These are phyloP conservation scores for Tetradesmus obliquus DNA, from an alignment of 139 green algal genomes.

Conservation along the genomic window DNA sequence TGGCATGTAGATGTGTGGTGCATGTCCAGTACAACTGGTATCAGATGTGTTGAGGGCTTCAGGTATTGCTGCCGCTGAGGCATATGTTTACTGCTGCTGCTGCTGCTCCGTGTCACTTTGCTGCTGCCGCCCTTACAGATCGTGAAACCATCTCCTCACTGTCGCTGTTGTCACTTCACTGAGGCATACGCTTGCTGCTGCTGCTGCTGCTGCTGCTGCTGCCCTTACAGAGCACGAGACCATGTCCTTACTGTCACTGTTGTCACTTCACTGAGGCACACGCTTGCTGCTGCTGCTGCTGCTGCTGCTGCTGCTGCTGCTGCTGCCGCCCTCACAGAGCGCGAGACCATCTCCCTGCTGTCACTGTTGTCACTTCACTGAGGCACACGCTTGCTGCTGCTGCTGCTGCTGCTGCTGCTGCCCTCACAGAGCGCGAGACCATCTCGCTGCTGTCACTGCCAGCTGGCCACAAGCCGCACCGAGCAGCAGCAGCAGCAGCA, in stretches of 20 bases:
- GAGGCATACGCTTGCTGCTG: no score
- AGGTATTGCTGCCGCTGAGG: no score
- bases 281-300: no score
- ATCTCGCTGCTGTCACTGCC: conserved; percentile 26
- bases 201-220: no score
- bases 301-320: no score
- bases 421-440: conserved; percentile 38
- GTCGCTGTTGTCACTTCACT: background rate
- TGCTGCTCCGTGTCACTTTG: background rate
- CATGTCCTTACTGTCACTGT: conserved; percentile 21
- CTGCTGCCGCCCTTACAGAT: background rate
- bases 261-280: no score
- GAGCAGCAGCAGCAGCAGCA: conserved; percentile 3
- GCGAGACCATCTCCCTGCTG: background rate
- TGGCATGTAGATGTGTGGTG: no score
- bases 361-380: background rate
- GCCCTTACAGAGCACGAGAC: conserved; percentile 40
- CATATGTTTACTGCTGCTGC: background rate
- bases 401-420: no score
- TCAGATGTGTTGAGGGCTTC: conserved; percentile 7
- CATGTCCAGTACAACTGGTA: no score
- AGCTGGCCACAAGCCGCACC: conserved; percentile 9
- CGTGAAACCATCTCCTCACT: background rate
- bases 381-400: no score
- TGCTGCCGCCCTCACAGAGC: no score